Percentiles rank a stretch among this genome's conserved stretches.
Conservation (phyloP, 140 eudicot species). For the Artemisia princeps region DNA sequence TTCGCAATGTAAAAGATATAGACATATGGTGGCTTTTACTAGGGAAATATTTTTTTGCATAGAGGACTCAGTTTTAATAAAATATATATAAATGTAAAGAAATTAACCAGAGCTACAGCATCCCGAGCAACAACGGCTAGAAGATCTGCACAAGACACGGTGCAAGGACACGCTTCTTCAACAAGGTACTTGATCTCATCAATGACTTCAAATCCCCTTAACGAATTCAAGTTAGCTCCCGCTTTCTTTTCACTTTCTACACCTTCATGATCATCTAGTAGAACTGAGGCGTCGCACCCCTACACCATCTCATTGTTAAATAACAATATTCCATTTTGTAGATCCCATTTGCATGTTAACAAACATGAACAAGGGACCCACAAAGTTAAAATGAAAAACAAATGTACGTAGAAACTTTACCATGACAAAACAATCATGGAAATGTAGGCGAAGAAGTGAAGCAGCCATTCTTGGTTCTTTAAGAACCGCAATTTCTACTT, state of each 20-base stretch:
- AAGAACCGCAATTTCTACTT: constrained; percentile 34
- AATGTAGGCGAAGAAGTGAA: constrained; percentile 48
- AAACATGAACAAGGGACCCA: neutral
- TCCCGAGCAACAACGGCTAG: constrained; percentile 54
- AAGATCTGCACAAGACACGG: constrained; percentile 52
- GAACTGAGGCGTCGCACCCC: constrained; percentile 53
- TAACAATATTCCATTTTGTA: neutral
- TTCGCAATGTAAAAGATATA: too few relatives aligned
- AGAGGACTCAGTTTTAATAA: too few relatives aligned
- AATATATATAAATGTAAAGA: too few relatives aligned
- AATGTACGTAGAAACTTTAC: constrained; percentile 16
- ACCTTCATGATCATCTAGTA: constrained; percentile 35
- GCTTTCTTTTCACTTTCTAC: constrained; percentile 43
- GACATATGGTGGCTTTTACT: too few relatives aligned
- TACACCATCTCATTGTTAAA: neutral
- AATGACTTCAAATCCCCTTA: constrained; percentile 45
- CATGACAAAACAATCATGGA: constrained; percentile 54
- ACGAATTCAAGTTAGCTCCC: constrained; percentile 32
- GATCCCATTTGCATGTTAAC: constrained; percentile 3
- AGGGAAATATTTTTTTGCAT: too few relatives aligned
- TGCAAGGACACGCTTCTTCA: constrained; percentile 45
- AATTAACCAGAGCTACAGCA: constrained; percentile 30
- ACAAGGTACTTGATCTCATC: constrained; percentile 38
- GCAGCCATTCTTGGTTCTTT: constrained; percentile 51
- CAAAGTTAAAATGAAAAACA: neutral